Evolutionary conservation across 352 stramenopile genomes (phyloP).

Genomic region (Globisporangium camurandrum): DNA sequence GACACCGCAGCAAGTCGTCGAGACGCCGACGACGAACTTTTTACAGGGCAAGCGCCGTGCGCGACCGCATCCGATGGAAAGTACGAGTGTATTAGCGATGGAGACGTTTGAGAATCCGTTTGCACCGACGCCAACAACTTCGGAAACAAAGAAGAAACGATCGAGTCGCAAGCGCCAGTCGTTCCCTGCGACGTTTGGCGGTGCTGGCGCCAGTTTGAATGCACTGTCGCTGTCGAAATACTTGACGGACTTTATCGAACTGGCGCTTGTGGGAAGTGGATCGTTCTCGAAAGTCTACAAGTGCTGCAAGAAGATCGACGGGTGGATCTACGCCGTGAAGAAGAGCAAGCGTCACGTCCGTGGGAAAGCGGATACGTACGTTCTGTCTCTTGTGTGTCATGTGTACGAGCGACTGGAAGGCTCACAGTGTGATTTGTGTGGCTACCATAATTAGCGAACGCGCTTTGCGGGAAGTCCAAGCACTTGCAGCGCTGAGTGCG

Average conservation of each 20-base stretch:
- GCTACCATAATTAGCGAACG: constrained; percentile 32
- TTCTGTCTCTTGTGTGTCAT: constrained; percentile 1
- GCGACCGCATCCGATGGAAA: constrained; percentile 20
- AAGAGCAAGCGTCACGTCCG: constrained; percentile 82
- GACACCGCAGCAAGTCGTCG: constrained; percentile 3
- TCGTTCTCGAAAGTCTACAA: constrained; percentile 86
- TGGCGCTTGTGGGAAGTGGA: constrained; percentile 68
- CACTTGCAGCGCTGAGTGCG: constrained; percentile 64
- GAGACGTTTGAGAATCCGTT: constrained; percentile 71
- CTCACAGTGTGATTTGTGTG: background rate
- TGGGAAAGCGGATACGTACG: constrained; percentile 77
- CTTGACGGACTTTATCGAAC: constrained; percentile 70
- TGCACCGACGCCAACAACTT: constrained; percentile 36
- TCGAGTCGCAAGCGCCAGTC: constrained; percentile 58
- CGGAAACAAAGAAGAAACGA: constrained; percentile 52
- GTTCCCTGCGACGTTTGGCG: constrained; percentile 45
- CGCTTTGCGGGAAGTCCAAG: constrained; percentile 75
- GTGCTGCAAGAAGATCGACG: constrained; percentile 83
- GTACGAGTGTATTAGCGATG: constrained; percentile 20
- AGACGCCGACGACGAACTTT: constrained; percentile 19
- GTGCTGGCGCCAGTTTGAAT: constrained; percentile 17
- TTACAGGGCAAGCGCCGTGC: constrained; percentile 17
- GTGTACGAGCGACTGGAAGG: background rate
- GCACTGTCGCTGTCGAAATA: constrained; percentile 65
- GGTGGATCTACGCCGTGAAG: constrained; percentile 83